phyloP scores from a whole-genome alignment of 1,284 basidiomycete species.

The Cryptococcus sp. region DNA sequence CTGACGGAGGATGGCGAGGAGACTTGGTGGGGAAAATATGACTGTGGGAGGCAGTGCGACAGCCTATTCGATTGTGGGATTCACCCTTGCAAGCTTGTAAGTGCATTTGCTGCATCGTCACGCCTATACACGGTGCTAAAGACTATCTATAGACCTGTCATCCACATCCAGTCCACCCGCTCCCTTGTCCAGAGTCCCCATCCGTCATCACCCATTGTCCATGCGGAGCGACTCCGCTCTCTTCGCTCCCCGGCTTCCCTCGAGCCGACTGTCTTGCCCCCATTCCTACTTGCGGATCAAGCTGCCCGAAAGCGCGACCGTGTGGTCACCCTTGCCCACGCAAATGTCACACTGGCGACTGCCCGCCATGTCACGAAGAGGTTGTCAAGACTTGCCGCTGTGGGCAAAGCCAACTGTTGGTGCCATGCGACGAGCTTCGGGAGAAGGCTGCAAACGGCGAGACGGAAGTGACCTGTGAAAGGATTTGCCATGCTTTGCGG shows the following conservation, averaged over 20 bases:
- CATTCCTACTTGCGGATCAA: conserved; percentile 72
- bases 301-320: conserved; percentile 66
- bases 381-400: conserved; percentile 77
- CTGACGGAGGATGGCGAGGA: conserved; percentile 28
- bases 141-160: conserved; percentile 58
- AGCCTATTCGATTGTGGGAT: conserved; percentile 74
- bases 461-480: conserved; percentile 72
- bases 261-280: conserved; percentile 69
- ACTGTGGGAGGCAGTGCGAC: conserved; percentile 65
- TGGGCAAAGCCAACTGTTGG: conserved; percentile 65
- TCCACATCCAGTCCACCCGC: conserved; percentile 63
- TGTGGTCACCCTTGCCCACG: conserved; percentile 71
- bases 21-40: conserved; percentile 69
- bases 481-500: conserved; percentile 70
- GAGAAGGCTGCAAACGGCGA: conserved; percentile 43
- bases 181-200: conserved; percentile 73
- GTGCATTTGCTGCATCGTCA: conserved; percentile 6
- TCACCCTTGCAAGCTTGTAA: conserved; percentile 66
- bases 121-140: background rate
- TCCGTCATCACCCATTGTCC: conserved; percentile 70
- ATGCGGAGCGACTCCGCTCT: conserved; percentile 69
- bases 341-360: conserved; percentile 58
- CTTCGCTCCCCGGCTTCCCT: conserved; percentile 46
- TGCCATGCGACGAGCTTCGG: conserved; percentile 53
- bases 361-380: conserved; percentile 70